A percentile compares a stretch with the other conserved stretches of the same genome.
These are phyloP conservation scores for Turnera subulata DNA, from an alignment of 345 rosid genomes.

Conservation along the genomic window DNA sequence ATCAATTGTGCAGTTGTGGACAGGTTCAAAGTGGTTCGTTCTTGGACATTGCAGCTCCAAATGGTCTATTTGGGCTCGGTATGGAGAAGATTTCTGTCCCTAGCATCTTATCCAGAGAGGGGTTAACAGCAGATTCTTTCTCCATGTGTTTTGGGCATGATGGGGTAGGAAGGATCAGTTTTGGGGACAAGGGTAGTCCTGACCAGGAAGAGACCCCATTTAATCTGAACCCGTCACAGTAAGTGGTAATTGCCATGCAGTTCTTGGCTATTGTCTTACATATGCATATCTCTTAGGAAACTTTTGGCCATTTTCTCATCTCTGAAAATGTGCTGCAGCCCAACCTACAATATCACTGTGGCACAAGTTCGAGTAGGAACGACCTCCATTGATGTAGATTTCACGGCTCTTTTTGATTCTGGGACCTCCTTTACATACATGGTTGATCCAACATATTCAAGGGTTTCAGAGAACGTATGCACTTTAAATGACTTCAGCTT, in stretches of 20 bases:
- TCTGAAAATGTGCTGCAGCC: slow-evolving; percentile 46
- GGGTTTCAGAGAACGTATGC: slow-evolving; percentile 57
- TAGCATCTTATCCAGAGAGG: slow-evolving; percentile 69
- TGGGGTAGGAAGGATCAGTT: slow-evolving; percentile 84
- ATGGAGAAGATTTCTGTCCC: slow-evolving; percentile 90
- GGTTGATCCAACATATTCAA: slow-evolving; percentile 53
- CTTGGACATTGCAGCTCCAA: slow-evolving; percentile 82
- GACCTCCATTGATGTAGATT: slow-evolving; percentile 41
- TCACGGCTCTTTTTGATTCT: slow-evolving; percentile 71
- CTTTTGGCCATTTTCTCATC: slow-evolving; percentile 7
- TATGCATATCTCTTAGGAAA: not conserved
- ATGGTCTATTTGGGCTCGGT: slow-evolving; percentile 82
- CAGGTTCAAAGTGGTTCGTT: slow-evolving; percentile 93
- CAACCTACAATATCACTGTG: slow-evolving; percentile 56
- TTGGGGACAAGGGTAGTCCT: slow-evolving; percentile 78
- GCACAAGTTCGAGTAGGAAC: slow-evolving; percentile 67
- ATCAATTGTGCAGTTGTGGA: slow-evolving; percentile 78
- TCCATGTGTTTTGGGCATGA: slow-evolving; percentile 86
- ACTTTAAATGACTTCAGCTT: slow-evolving; percentile 7
- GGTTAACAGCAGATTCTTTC: slow-evolving; percentile 70
- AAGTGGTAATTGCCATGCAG: slow-evolving; percentile 63
- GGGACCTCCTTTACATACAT: slow-evolving; percentile 88
- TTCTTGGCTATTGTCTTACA: slow-evolving; percentile 9
- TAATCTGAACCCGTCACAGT: slow-evolving; percentile 73
- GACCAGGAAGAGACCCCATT: slow-evolving; percentile 85